These are phyloP conservation scores for Globisporangium heterothallicum DNA, from an alignment of 352 stramenopile genomes.

Conservation along the genomic window DNA sequence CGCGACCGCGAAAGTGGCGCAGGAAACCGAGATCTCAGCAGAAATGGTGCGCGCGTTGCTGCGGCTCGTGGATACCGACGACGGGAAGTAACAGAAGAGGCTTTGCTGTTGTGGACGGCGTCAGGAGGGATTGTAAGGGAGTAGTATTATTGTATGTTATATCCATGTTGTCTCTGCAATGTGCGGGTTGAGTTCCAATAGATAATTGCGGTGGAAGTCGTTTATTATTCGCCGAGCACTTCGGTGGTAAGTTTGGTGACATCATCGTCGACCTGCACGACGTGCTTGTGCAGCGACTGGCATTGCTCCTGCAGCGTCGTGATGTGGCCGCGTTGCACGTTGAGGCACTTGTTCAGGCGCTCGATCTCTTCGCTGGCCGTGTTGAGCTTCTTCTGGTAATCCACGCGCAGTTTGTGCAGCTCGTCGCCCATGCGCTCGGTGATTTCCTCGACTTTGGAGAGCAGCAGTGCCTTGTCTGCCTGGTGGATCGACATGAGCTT, in stretches of 20 bases:
- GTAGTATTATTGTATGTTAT: too few species aligned
- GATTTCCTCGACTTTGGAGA: constrained; percentile 80
- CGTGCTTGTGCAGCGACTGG: constrained; percentile 79
- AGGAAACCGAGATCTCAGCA: constrained; percentile 43
- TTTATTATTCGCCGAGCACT: constrained; percentile 72
- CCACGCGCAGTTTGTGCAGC: constrained; percentile 65
- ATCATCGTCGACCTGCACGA: constrained; percentile 82
- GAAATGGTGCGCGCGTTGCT: constrained; percentile 57
- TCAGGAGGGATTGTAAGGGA: too few species aligned
- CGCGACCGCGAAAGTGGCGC: constrained; percentile 22
- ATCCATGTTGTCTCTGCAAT: too few species aligned
- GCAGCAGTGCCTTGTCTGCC: constrained; percentile 63
- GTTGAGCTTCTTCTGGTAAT: constrained; percentile 83
- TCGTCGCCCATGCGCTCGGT: constrained; percentile 74
- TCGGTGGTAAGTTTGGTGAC: constrained; percentile 79
- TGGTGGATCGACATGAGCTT: constrained; percentile 83
- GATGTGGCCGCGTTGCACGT: constrained; percentile 77
- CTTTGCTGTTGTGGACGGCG: not conserved
- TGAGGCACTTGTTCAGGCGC: constrained; percentile 79
- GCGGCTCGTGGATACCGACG: constrained; percentile 26
- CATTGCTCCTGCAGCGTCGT: constrained; percentile 82
- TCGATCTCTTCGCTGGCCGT: constrained; percentile 79
- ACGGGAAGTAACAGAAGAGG: not conserved
- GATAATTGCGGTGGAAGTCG: too few species aligned
- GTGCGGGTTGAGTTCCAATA: too few species aligned